Base-by-base conservation (phyloP, 2,329 filamentous ascomycete species). In the Hymenoscyphus fraxineus region DNA sequence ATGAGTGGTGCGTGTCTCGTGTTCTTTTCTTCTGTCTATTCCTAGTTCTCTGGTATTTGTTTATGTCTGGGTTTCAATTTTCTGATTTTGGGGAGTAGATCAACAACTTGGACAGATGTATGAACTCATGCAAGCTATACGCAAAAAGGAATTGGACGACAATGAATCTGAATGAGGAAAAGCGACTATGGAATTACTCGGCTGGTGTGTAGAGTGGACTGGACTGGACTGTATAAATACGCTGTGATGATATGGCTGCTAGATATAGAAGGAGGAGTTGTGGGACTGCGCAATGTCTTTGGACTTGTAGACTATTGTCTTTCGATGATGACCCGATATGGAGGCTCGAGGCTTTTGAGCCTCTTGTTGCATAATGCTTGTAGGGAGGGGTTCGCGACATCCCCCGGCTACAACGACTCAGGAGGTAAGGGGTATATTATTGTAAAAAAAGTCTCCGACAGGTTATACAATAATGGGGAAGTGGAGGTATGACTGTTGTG, bases 81-180 rank as follows among this genome's bases (percentile, higher is more conserved):
- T 6, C 35, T 35, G 35, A 35, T 5, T 10, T 35, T 22, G 32
- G 57, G 31, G 54, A 41, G 19, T 39, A 96, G 93, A 98, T 76
- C 90, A 98, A 76, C 95, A 99, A 79, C 81, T 98, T 61, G 91
- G 89, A 1, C 95, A 99, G 77, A 80, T 99, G 70, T 97, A 97
- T 75, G 94, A 98, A 76, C 81, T 99, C 64, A 96, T 97, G 92
- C 85, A 90, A 76, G 86, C 91, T 1, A 96, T 97, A 64, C 78
- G 78, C 68, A 81, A 81, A 55, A 69, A 69, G 55, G 44, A 73
- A 56, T 31, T 68, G 3, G 72, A 70, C 59, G 69, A 70, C 12
- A 65, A 61, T 4, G 67, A 69, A 47, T 59, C 63, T 4, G 41
- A 65, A 51, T 39, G 60, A 58, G 44, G 5, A 51, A 31, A n/a